These are phyloP conservation scores for Ceratobasidium sp. DNA, from an alignment of 1,284 basidiomycete species.

Conservation along the genomic window DNA sequence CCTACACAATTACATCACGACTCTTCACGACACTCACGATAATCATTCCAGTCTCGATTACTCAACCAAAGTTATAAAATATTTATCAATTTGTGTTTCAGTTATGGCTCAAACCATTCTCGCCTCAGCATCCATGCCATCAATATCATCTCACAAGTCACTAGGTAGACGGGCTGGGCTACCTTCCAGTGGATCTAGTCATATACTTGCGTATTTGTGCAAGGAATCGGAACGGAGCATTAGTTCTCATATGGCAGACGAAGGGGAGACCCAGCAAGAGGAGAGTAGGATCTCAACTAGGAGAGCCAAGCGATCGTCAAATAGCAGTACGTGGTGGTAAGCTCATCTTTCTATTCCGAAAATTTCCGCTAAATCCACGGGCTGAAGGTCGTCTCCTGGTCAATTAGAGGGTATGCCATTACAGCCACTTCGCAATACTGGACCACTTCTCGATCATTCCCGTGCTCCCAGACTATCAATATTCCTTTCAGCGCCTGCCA, in stretches of 20 bases:
- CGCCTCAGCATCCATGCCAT: conserved; percentile 8
- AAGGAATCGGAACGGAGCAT: conserved; percentile 14
- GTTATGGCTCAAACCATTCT: conserved; percentile 6
- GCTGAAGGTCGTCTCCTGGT: not conserved
- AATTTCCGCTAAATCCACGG: not conserved
- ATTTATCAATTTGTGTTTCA: not conserved
- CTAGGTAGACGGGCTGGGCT: not conserved
- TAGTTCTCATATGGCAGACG: conserved; percentile 7
- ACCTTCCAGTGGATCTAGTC: not conserved
- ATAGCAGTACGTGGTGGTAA: not conserved
- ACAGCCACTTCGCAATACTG: not conserved
- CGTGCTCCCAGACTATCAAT: not conserved
- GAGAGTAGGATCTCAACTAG: not conserved
- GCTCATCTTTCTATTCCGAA: not conserved
- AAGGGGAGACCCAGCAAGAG: not conserved
- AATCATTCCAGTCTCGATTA: not conserved
- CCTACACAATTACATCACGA: not conserved
- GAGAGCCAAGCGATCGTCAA: not conserved
- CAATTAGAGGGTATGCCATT: not conserved
- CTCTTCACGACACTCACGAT: not conserved
- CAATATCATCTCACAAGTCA: conserved; percentile 6
- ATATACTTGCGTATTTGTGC: conserved; percentile 36
- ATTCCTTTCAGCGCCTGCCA: not conserved
- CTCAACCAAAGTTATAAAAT: not conserved
- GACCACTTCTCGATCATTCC: not conserved